phyloP scores from a whole-genome alignment of 140 eudicot genomes.

The Flaveria floridana region DNA sequence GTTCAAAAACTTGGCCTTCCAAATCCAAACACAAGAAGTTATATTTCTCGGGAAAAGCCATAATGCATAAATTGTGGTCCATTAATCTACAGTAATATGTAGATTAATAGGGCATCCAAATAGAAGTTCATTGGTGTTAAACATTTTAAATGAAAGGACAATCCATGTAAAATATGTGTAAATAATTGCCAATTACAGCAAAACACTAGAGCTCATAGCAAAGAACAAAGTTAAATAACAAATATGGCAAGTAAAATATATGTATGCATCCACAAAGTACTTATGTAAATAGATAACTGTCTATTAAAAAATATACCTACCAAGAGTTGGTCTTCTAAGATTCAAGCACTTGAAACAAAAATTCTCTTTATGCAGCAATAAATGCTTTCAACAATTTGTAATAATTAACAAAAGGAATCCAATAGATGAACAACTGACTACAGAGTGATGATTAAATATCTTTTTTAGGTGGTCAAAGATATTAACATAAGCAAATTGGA shows the following conservation, averaged over 20 bases:
- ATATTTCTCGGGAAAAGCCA: neutral
- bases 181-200: no score
- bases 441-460: neutral
- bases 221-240: neutral
- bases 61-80: neutral
- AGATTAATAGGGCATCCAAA: neutral
- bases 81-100: neutral
- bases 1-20: slow-evolving; percentile 3
- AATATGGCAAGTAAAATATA: neutral
- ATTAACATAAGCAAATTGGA: neutral
- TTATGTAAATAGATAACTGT: no score
- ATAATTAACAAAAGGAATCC: slow-evolving; percentile 6
- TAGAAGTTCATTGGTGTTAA: neutral
- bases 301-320: no score
- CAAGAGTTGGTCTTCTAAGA: slow-evolving; percentile 7
- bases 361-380: neutral
- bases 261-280: slow-evolving; percentile 17
- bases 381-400: neutral
- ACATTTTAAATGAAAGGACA: neutral
- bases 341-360: slow-evolving; percentile 7
- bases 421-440: neutral
- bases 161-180: neutral
- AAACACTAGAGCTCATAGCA: neutral
- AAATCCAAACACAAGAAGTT: neutral
- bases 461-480: neutral